A percentile compares a stretch with the other conserved stretches of the same genome.
phyloP scores from a whole-genome alignment of 1,284 basidiomycete genomes.

The Puccinia coronata region DNA sequence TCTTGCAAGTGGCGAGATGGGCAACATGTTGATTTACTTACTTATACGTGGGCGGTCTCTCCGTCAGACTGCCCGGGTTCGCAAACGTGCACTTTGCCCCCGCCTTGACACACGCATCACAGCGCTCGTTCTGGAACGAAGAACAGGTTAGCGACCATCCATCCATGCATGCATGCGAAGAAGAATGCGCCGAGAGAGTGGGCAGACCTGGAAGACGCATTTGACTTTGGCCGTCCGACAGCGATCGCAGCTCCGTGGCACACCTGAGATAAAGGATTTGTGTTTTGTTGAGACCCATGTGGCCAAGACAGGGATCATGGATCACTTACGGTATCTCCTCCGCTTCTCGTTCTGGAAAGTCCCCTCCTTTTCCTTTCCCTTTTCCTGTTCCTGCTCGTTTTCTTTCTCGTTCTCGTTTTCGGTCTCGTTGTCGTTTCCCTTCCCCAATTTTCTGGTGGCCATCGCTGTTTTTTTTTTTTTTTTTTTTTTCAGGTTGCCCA shows the following conservation, averaged over 20 bases:
- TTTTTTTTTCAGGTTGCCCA: too few relatives aligned
- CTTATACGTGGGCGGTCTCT: conserved; percentile 34
- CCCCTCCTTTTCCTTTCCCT: too few relatives aligned
- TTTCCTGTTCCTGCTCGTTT: too few relatives aligned
- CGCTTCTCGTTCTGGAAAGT: too few relatives aligned
- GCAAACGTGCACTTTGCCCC: conserved; percentile 16
- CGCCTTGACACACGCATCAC: conserved; percentile 10
- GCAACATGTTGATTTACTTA: not conserved
- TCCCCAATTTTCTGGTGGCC: too few relatives aligned
- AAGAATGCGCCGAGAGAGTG: not conserved
- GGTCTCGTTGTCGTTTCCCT: too few relatives aligned
- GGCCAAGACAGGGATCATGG: not conserved
- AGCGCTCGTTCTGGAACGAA: not conserved
- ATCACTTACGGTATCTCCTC: too few relatives aligned
- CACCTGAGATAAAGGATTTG: not conserved
- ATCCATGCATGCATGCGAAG: not conserved
- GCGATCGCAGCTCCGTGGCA: conserved; percentile 35
- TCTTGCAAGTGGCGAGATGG: too few relatives aligned
- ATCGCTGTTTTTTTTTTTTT: too few relatives aligned
- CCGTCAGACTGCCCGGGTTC: not conserved
- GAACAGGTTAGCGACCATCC: too few relatives aligned
- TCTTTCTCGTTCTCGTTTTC: too few relatives aligned
- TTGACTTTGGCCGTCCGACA: conserved; percentile 29
- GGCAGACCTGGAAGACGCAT: conserved; percentile 34
- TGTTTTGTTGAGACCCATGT: too few relatives aligned